These are phyloP conservation scores for Fusarium nematophilum DNA, from an alignment of 2,329 filamentous ascomycete genomes.

Conservation along the genomic window DNA sequence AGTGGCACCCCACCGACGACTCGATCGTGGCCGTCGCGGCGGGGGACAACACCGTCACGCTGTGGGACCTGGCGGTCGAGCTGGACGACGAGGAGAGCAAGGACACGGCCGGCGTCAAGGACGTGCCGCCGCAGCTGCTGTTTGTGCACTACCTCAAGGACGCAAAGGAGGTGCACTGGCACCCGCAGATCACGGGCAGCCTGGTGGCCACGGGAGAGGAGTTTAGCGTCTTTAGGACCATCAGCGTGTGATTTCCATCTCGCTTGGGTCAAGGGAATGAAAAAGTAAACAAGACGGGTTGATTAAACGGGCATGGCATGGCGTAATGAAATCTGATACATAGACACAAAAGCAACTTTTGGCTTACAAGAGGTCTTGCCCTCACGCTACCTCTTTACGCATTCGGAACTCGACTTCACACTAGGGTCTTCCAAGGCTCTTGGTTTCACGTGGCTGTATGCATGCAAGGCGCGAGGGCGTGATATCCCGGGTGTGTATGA, in stretches of 20 bases:
- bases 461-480: no score
- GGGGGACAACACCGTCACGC: conserved; percentile 91
- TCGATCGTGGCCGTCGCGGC: conserved; percentile 93
- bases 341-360: conserved; percentile 29
- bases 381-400: no score
- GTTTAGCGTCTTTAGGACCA: conserved; percentile 88
- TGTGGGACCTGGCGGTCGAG: conserved; percentile 98
- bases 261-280: neutral
- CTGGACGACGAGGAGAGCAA: conserved; percentile 96
- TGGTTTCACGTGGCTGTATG: no score
- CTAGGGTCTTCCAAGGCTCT: no score
- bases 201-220: conserved; percentile 90
- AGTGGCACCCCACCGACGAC: conserved; percentile 98
- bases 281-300: conserved; percentile 32
- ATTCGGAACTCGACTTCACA: no score
- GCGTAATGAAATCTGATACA: conserved; percentile 34
- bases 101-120: conserved; percentile 85
- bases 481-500: no score
- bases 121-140: conserved; percentile 92
- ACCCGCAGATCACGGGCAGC: conserved; percentile 91
- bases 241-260: conserved; percentile 71
- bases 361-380: no score
- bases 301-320: conserved; percentile 41
- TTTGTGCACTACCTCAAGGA: conserved; percentile 97
- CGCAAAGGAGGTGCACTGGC: conserved; percentile 97